These are phyloP conservation scores for Cymbidium sinense DNA, from an alignment of 106 monocot species.

Conservation along the genomic window DNA sequence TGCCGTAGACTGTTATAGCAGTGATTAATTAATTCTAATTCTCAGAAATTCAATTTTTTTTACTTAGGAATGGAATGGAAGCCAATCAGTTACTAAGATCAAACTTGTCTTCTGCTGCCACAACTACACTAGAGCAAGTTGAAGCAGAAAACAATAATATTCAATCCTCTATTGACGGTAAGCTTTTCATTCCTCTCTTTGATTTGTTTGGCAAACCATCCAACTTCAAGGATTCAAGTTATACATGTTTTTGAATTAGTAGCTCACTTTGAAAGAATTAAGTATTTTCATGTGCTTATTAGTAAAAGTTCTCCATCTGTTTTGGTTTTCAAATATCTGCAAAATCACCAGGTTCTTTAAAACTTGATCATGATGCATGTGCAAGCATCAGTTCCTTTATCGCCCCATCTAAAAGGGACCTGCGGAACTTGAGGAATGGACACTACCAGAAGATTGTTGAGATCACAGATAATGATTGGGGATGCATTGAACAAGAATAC, in stretches of 20 bases:
- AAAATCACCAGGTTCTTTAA: slow-evolving; percentile 41
- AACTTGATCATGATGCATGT: slow-evolving; percentile 67
- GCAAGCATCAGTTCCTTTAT: slow-evolving; percentile 33
- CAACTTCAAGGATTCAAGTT: not conserved
- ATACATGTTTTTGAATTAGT: not conserved
- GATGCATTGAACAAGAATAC: slow-evolving; percentile 68
- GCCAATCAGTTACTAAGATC: slow-evolving; percentile 37
- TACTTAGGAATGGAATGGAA: slow-evolving; percentile 57
- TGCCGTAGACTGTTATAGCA: not conserved
- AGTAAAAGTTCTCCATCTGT: not conserved
- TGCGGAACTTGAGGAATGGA: slow-evolving; percentile 38
- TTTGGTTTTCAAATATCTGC: not conserved
- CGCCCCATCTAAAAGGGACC: slow-evolving; percentile 31
- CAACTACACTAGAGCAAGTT: slow-evolving; percentile 35
- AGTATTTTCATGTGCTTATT: not conserved
- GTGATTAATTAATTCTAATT: not conserved
- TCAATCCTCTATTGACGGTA: slow-evolving; percentile 57
- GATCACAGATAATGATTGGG: slow-evolving; percentile 45
- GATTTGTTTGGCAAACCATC: not conserved
- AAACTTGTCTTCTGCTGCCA: slow-evolving; percentile 43
- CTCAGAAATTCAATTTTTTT: not conserved
- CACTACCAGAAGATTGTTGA: slow-evolving; percentile 53
- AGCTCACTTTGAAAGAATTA: not conserved
- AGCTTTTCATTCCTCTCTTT: slow-evolving; percentile 11
- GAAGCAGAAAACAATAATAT: slow-evolving; percentile 35